Percentiles rank a stretch among this genome's conserved stretches.
Conservation (phyloP, 306 rosid genomes). For the Begonia masoniana region DNA sequence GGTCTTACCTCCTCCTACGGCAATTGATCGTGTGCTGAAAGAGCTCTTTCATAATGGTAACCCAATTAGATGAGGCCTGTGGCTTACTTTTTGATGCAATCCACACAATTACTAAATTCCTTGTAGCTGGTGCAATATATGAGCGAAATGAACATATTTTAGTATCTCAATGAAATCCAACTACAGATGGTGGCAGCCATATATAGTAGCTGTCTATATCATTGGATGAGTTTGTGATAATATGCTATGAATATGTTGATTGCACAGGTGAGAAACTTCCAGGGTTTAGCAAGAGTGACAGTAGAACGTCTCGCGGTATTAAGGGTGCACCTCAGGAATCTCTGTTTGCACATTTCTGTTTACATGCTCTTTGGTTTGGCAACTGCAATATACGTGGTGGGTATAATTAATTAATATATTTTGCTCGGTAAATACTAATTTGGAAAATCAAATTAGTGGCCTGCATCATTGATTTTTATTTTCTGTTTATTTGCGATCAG, state of each 20-base stretch:
- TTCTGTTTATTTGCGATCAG: conserved; percentile 29
- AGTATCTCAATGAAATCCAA: too few species aligned
- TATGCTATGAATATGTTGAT: too few species aligned
- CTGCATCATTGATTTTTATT: conserved; percentile 16
- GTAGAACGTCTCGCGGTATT: conserved; percentile 54
- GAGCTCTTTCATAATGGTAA: conserved; percentile 86
- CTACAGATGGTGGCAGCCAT: not conserved
- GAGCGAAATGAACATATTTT: too few species aligned
- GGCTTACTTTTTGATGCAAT: conserved; percentile 10
- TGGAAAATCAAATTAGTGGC: not conserved
- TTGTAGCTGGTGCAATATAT: not conserved
- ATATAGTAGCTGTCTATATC: too few species aligned
- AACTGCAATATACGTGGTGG: conserved; percentile 92
- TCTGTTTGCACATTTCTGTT: conserved; percentile 82
- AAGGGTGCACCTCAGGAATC: conserved; percentile 80
- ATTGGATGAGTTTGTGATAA: too few species aligned
- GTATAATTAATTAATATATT: not conserved
- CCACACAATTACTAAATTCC: not conserved
- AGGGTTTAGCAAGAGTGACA: conserved; percentile 27
- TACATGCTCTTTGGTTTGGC: conserved; percentile 88
- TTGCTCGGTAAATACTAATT: not conserved
- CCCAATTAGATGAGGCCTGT: too few species aligned
- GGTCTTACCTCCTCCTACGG: conserved; percentile 80
- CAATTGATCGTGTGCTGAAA: conserved; percentile 79
- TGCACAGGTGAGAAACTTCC: conserved; percentile 32